Evolutionary conservation across 2,329 filamentous ascomycete genomes (phyloP), one percentile per base, ranked within the genome.

Genomic region (Pseudophaeomoniella oleicola): DNA sequence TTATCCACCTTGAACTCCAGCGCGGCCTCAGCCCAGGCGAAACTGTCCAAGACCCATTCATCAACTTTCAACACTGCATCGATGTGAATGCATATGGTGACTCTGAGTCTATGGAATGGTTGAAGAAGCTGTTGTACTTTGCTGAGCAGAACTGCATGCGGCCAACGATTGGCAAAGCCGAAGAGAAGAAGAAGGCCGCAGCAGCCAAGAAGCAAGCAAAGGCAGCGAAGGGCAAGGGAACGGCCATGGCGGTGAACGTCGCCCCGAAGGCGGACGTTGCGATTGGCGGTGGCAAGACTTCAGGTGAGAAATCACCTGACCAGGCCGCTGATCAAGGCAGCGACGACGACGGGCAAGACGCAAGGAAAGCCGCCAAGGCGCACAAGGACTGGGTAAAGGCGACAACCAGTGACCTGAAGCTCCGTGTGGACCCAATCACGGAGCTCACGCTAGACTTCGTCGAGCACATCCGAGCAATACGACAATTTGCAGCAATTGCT

Each of bases 401-500:
- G n/a, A n/a, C n/a, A n/a, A n/a, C n/a, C n/a, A 27, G 9, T n/a
- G 31, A 32, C 31, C n/a, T 32, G 31, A 32, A 14, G 14, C 31
- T 9, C 10, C 31, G 31, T 13, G 14, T 13, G 16, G 14, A 32
- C 31, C 6, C 31, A 6, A 13, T 32, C n/a, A 32, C 17, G 4
- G 19, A 15, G 4, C 29, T 14, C 12, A 42, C 39, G 3, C 9
- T 11, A n/a, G 32, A 6, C 11, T 36, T 40, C 4, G 4, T 12
- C 5, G 31, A 42, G 11, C 29, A 40, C n/a, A 37, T 42, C 17
- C 31, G 31, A 14, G 31, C n/a, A 17, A 32, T 13, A 14, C 31
- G 31, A 6, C 14, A 27, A 6, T 27, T 27, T n/a, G 22, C 22
- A n/a, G 22, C 22, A 9, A 27, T 34, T 11, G 27, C 34, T 3